Percentiles rank a stretch among this genome's conserved stretches.
phyloP scores from a whole-genome alignment of 805 yeast genomes.

The Barnettozyma californica region DNA sequence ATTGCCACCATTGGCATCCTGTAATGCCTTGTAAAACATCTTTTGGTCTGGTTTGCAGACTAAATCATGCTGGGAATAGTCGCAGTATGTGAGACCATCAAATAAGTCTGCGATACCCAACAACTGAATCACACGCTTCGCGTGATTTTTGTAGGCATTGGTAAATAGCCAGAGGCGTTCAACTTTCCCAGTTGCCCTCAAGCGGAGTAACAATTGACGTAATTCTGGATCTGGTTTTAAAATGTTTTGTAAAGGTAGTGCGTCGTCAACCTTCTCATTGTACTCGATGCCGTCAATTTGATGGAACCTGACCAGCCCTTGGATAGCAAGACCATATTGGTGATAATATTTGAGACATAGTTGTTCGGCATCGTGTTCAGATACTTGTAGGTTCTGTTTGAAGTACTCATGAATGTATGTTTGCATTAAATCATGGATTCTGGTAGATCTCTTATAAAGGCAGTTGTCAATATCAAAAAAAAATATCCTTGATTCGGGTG shows the following conservation, averaged over 20 bases:
- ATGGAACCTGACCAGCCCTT: constrained; percentile 65
- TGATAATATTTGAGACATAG: constrained; percentile 74
- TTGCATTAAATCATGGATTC: constrained; percentile 85
- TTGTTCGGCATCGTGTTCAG: constrained; percentile 66
- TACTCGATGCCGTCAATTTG: constrained; percentile 85
- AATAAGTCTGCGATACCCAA: constrained; percentile 89
- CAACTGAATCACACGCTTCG: constrained; percentile 67
- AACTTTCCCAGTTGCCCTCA: constrained; percentile 44
- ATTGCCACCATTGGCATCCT: constrained; percentile 43
- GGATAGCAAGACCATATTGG: constrained; percentile 88
- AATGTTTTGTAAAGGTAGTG: constrained; percentile 79
- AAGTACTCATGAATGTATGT: constrained; percentile 78
- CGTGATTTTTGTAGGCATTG: constrained; percentile 91
- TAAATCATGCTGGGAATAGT: constrained; percentile 61
- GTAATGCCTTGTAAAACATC: constrained; percentile 61
- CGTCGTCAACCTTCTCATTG: constrained; percentile 85
- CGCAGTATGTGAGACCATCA: constrained; percentile 92
- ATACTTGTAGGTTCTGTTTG: constrained; percentile 52
- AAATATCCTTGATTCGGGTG: constrained; percentile 39
- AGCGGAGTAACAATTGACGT: constrained; percentile 43
- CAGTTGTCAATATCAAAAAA: constrained; percentile 95
- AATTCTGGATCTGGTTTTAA: constrained; percentile 55
- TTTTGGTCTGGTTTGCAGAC: constrained; percentile 84
- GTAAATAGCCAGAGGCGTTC: constrained; percentile 88
- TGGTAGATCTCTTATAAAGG: constrained; percentile 66